Percentiles rank a stretch among this genome's conserved stretches.
These are phyloP conservation scores for Rhinocladiella similis DNA, from an alignment of 2,329 filamentous ascomycete genomes.

Conservation along the genomic window DNA sequence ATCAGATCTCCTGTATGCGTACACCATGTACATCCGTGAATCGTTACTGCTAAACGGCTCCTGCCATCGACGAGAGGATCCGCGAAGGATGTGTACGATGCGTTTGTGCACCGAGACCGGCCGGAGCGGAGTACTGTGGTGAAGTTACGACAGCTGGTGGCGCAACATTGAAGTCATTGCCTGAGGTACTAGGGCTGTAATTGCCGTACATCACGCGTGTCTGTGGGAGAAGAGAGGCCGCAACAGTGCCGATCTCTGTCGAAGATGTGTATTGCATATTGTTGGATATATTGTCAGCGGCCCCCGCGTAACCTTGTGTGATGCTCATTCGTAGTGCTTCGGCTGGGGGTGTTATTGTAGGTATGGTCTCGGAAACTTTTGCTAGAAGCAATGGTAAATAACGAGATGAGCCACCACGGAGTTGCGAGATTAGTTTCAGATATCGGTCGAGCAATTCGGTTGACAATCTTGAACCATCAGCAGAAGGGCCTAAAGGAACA, in stretches of 20 bases:
- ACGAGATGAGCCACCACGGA: slow-evolving; percentile 74
- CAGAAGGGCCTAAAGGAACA: slow-evolving; percentile 40
- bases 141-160: neutral
- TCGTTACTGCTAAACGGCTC: too few species aligned
- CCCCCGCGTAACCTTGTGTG: slow-evolving; percentile 26
- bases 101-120: too few species aligned
- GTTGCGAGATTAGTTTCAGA: slow-evolving; percentile 64
- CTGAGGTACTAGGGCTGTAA: slow-evolving; percentile 11
- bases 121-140: neutral
- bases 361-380: slow-evolving; percentile 73
- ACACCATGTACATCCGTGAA: too few species aligned
- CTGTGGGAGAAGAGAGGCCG: neutral
- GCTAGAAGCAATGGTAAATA: slow-evolving; percentile 75
- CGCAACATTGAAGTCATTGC: neutral
- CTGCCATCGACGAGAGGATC: too few species aligned
- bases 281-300: slow-evolving; percentile 22
- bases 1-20: too few species aligned
- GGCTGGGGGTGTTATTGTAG: slow-evolving; percentile 33
- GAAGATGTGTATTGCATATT: neutral
- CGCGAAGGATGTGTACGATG: too few species aligned
- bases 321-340: slow-evolving; percentile 15
- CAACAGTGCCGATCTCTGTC: neutral
- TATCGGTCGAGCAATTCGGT: slow-evolving; percentile 73
- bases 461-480: slow-evolving; percentile 34
- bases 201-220: slow-evolving; percentile 2